These are phyloP conservation scores for Orbilia javanica DNA, from an alignment of 2,329 filamentous ascomycete species.

Conservation along the genomic window DNA sequence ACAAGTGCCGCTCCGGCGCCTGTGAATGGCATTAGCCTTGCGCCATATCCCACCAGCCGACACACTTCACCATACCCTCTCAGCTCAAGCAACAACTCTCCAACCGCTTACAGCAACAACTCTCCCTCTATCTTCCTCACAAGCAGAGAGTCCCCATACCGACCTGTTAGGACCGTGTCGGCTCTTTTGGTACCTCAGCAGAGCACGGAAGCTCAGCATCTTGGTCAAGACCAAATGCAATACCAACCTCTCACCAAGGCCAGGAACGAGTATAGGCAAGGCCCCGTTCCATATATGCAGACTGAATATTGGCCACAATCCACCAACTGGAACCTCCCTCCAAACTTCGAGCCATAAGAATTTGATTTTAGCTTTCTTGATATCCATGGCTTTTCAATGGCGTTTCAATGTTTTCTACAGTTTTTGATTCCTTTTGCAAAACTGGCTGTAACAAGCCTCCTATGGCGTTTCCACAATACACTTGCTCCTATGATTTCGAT, in stretches of 20 bases:
- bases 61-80: constrained; percentile 61
- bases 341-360: constrained; percentile 40
- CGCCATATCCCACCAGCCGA: constrained; percentile 57
- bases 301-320: constrained; percentile 61
- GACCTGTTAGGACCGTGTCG: constrained; percentile 87
- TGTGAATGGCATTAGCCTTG: constrained; percentile 48
- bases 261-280: constrained; percentile 61
- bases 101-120: constrained; percentile 70
- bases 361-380: constrained; percentile 5
- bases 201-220: constrained; percentile 77
- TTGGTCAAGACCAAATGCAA: constrained; percentile 80
- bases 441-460: not conserved
- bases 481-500: constrained; percentile 22
- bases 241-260: constrained; percentile 76
- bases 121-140: constrained; percentile 90
- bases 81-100: constrained; percentile 64
- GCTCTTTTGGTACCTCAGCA: constrained; percentile 87
- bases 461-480: constrained; percentile 23
- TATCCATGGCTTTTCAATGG: constrained; percentile 27
- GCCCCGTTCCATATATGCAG: constrained; percentile 61
- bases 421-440: constrained; percentile 8
- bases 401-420: constrained; percentile 11
- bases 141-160: constrained; percentile 91
- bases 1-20: constrained; percentile 63
- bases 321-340: constrained; percentile 36